These are phyloP conservation scores for Piper longum DNA, from an alignment of 164 flowering plant genomes.

Conservation along the genomic window DNA sequence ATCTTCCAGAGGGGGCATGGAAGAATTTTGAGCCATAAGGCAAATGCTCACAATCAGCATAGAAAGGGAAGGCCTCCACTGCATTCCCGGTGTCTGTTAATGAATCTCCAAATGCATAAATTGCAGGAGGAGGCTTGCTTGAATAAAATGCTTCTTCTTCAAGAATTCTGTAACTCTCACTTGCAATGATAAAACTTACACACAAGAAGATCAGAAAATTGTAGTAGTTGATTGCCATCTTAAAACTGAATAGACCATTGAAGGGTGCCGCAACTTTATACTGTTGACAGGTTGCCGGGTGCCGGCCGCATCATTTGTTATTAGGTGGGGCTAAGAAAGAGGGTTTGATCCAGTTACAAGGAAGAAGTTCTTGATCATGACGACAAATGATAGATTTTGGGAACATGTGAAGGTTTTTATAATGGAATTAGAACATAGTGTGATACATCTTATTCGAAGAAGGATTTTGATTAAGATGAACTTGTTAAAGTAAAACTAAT, in stretches of 20 bases:
- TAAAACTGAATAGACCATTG: neutral
- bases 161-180: neutral
- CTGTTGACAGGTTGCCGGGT: neutral
- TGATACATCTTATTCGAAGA: neutral
- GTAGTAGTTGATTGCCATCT: neutral
- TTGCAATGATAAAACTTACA: constrained; percentile 1
- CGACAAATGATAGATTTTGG: no score
- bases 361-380: no score
- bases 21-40: constrained; percentile 40
- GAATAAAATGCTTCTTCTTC: neutral
- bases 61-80: constrained; percentile 26
- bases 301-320: neutral
- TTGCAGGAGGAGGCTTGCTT: constrained; percentile 5
- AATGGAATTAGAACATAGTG: neutral
- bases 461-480: neutral
- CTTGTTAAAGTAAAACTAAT: neutral
- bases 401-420: neutral
- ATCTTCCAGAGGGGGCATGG: constrained; percentile 33
- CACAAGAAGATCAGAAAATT: neutral
- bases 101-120: constrained; percentile 52
- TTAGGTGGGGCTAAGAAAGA: no score
- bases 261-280: neutral
- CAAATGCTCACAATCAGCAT: constrained; percentile 17
- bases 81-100: constrained; percentile 46
- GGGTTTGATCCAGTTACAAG: no score